Evolutionary conservation across 495 filamentous ascomycete genomes (phyloP).

Genomic region (Aspergillus homomorphus): DNA sequence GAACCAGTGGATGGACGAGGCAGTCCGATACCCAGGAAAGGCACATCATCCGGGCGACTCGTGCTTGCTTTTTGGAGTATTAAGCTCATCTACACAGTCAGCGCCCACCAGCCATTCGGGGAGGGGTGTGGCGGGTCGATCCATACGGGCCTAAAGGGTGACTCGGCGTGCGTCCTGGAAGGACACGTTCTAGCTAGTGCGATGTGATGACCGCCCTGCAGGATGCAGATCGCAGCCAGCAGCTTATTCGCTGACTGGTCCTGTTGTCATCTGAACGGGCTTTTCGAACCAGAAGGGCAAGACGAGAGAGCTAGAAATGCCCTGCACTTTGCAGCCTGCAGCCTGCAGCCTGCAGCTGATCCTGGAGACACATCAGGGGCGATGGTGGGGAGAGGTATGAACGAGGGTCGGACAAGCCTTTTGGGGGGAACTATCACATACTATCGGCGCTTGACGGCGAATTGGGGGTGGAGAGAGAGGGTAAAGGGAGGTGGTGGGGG

Average conservation of each 20-base stretch:
- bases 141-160: background rate
- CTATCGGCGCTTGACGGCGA: background rate
- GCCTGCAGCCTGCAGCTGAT: background rate
- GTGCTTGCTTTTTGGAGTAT: conserved; percentile 5
- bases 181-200: background rate
- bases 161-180: background rate
- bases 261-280: background rate
- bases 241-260: background rate
- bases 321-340: background rate
- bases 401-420: background rate
- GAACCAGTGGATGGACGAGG: background rate
- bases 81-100: conserved; percentile 11
- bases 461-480: no score
- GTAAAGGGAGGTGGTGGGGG: no score
- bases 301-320: background rate
- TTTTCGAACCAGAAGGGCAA: background rate
- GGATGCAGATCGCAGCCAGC: background rate
- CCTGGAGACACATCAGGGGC: background rate
- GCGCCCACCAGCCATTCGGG: background rate
- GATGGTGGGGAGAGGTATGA: background rate
- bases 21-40: background rate
- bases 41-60: background rate
- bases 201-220: conserved; percentile 3
- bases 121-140: background rate
- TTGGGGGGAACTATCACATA: background rate